Percentiles rank a stretch among this genome's conserved stretches.
Evolutionary conservation across 2,329 filamentous ascomycete species (phyloP).

Genomic region (Alternaria angustiovoidea): DNA sequence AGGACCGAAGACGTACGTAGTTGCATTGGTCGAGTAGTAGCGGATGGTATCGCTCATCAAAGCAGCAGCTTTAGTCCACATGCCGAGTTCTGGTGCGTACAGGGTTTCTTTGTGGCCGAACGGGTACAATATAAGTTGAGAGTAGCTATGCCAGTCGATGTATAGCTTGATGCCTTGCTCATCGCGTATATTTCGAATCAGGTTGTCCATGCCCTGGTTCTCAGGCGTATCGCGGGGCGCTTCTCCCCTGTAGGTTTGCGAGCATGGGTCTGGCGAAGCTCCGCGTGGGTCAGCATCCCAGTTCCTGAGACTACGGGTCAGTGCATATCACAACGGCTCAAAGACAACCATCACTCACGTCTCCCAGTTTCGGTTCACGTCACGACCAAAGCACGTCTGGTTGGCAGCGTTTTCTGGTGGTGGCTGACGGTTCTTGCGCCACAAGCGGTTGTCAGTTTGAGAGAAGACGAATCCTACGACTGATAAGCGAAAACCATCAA

Average conservation of each 20-base stretch:
- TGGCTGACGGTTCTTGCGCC: conserved; percentile 46
- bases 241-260: conserved; percentile 42
- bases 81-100: conserved; percentile 57
- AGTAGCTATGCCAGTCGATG: conserved; percentile 71
- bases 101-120: conserved; percentile 66
- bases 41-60: conserved; percentile 60
- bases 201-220: conserved; percentile 53
- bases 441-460: conserved; percentile 45
- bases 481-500: neutral
- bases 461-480: conserved; percentile 42
- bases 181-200: conserved; percentile 55
- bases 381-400: conserved; percentile 41
- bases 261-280: conserved; percentile 41
- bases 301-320: conserved; percentile 5
- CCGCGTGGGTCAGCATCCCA: conserved; percentile 40
- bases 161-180: conserved; percentile 64
- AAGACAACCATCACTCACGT: conserved; percentile 6
- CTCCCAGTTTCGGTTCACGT: conserved; percentile 48
- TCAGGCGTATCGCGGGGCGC: conserved; percentile 39
- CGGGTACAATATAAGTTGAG: conserved; percentile 65
- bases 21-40: conserved; percentile 46
- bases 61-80: conserved; percentile 60
- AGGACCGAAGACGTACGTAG: conserved; percentile 54
- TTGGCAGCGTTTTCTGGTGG: conserved; percentile 37
- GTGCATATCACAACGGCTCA: neutral